phyloP scores from a whole-genome alignment of 495 filamentous ascomycete species.

The Patellaria atrata region DNA sequence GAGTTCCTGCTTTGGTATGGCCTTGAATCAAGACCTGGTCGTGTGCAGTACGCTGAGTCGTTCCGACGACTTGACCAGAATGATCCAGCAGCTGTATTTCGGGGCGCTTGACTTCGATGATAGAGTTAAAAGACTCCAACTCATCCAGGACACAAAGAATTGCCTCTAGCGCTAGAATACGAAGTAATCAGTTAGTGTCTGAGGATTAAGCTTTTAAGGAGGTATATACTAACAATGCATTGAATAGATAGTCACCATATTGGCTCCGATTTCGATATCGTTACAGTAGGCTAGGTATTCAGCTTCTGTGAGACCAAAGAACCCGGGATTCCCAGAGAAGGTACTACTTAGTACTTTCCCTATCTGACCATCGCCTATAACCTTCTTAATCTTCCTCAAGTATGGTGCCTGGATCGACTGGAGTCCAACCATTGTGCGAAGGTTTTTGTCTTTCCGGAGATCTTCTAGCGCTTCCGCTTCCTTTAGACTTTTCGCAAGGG shows the following conservation, averaged over 20 bases:
- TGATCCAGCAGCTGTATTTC: constrained; percentile 1
- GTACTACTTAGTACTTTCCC: constrained; percentile 11
- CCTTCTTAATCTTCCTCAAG: constrained; percentile 4
- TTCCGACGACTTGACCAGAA: background rate
- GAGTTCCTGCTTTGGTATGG: background rate
- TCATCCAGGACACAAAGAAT: constrained; percentile 7
- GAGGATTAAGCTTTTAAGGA: background rate
- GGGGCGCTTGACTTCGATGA: constrained; percentile 9
- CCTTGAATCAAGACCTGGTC: constrained; percentile 10
- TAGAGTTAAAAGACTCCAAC: background rate
- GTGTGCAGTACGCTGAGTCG: constrained; percentile 2
- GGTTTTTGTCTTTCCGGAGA: background rate
- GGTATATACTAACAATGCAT: constrained; percentile 6
- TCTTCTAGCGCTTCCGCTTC: constrained; percentile 4
- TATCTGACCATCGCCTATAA: constrained; percentile 6
- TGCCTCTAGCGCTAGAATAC: constrained; percentile 5
- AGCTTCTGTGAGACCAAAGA: background rate
- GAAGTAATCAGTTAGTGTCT: constrained; percentile 1
- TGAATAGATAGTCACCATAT: constrained; percentile 10
- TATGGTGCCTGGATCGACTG: constrained; percentile 6
- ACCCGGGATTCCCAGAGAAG: constrained; percentile 1
- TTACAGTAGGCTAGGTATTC: constrained; percentile 8
- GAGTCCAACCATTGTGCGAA: constrained; percentile 5
- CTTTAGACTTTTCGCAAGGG: constrained; percentile 3
- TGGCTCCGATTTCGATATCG: constrained; percentile 7